Evolutionary conservation across 2,329 filamentous ascomycete genomes (phyloP), one percentile per base, ranked within the genome.

Genomic region (Colletotrichum magnum): DNA sequence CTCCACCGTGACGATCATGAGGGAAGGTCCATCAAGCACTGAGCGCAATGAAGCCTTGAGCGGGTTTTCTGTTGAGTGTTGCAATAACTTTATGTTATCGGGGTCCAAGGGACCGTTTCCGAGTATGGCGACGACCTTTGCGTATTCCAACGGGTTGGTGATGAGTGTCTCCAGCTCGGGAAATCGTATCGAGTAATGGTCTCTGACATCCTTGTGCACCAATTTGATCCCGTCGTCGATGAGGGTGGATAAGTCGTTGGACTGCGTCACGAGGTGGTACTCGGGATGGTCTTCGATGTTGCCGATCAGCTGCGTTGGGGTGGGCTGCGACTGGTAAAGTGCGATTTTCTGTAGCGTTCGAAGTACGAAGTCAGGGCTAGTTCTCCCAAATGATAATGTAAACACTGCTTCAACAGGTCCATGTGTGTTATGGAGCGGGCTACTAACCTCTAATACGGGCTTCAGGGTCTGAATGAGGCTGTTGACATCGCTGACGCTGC

Each of bases 1-100:
- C 82, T 98, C 96, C 12, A 98, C 92, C 0, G 94, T 95, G 59
- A 99, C 95, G 70, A 97, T 94, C 95, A 99, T 98, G 75, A 98
- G 84, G 0, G 94, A 93, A 1, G 96, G 94, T 0, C 94, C 94
- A 77, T 97, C 94, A 15, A 99, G 85, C 1, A 98, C 91, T 2
- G 91, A 89, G 76, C 92, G 92, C 47, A 99, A 87, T 1, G 93
- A 90, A 64, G 89, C 87, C 16, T 92, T 90, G 6, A 97, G 86
- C 10, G 93, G 85, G 76, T 98, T 98, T 70, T 97, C 88, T 7
- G 90, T 89, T 4, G 92, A 93, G 16, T 89, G 88, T 69, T 95
- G 91, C 54, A 97, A 86, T 2, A 87, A 84, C 79, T 95, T 95
- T 82, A 98, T 95, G 75, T 91, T 93, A 41, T 90, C 89, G 63